A percentile compares a stretch with the other conserved stretches of the same genome.
Evolutionary conservation across 441 rosid genomes (phyloP).

Genomic region (Pelargonium fulgidum): DNA sequence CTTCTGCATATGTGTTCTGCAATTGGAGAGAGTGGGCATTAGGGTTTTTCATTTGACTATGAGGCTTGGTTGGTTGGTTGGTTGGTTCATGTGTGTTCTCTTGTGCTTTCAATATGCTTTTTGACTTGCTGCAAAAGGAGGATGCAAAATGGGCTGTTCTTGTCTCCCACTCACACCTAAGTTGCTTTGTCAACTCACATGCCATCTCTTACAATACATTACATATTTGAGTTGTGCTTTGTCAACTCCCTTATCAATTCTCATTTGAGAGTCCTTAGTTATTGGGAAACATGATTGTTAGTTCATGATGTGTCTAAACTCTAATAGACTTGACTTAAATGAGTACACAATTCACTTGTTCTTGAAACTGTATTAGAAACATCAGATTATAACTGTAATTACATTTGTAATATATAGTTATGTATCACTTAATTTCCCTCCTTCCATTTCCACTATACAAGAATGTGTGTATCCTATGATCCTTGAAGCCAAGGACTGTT

Average conservation of each 20-base stretch:
- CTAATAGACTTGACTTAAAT: no score
- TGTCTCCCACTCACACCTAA: constrained; percentile 22
- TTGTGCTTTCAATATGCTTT: constrained; percentile 17
- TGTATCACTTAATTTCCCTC: no score
- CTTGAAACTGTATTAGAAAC: no score
- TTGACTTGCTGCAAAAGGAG: constrained; percentile 23
- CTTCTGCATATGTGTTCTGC: background rate
- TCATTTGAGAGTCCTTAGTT: no score
- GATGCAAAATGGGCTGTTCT: constrained; percentile 18
- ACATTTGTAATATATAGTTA: background rate
- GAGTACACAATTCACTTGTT: no score
- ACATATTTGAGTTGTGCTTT: no score
- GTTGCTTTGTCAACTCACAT: constrained; percentile 21
- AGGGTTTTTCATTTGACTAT: background rate
- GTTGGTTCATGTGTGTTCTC: constrained; percentile 6
- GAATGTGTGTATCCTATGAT: background rate
- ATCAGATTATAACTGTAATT: background rate
- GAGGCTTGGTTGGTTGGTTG: constrained; percentile 1
- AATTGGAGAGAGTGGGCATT: background rate
- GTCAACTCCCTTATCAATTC: no score
- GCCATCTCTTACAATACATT: no score
- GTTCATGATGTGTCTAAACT: no score
- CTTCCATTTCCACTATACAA: background rate
- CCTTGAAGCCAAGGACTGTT: background rate
- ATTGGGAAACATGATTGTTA: no score